These are phyloP conservation scores for Boletus sp. DNA, from an alignment of 768 basidiomycete species.

Conservation along the genomic window DNA sequence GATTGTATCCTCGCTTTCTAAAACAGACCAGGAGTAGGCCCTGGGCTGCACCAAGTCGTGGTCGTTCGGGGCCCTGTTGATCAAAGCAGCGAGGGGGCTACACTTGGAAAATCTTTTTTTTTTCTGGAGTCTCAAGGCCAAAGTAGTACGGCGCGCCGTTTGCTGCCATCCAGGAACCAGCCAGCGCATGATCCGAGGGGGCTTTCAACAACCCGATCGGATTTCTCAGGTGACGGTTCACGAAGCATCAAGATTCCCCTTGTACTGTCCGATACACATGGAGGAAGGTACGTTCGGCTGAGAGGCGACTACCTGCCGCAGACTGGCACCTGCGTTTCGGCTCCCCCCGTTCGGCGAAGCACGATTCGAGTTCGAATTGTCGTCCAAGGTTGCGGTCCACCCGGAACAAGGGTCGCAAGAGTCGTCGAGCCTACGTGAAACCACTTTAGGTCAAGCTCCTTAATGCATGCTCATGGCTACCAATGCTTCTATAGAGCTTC, in stretches of 20 bases:
- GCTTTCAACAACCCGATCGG: conserved; percentile 1
- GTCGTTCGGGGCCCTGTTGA: conserved; percentile 2
- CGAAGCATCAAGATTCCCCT: conserved; percentile 1
- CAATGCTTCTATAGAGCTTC: conserved; percentile 3
- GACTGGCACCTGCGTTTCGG: neutral
- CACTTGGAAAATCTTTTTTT: neutral
- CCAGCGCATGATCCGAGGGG: conserved; percentile 19
- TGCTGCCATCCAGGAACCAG: conserved; percentile 6
- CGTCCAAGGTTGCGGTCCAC: neutral
- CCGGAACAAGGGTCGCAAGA: neutral
- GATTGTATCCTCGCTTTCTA: conserved; percentile 3
- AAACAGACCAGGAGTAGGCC: neutral
- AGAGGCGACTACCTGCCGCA: neutral
- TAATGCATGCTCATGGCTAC: no score
- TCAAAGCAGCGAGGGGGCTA: neutral
- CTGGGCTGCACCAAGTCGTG: neutral
- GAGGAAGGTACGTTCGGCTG: neutral
- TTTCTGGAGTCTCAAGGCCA: neutral
- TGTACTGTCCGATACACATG: neutral
- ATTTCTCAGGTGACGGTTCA: conserved; percentile 3
- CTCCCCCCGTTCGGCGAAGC: neutral
- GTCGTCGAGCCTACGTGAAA: neutral
- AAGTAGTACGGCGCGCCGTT: neutral
- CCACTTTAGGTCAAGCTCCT: neutral
- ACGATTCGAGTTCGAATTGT: neutral